Base-by-base conservation (phyloP, 305 asterid species). In the Solanum hybrid region DNA sequence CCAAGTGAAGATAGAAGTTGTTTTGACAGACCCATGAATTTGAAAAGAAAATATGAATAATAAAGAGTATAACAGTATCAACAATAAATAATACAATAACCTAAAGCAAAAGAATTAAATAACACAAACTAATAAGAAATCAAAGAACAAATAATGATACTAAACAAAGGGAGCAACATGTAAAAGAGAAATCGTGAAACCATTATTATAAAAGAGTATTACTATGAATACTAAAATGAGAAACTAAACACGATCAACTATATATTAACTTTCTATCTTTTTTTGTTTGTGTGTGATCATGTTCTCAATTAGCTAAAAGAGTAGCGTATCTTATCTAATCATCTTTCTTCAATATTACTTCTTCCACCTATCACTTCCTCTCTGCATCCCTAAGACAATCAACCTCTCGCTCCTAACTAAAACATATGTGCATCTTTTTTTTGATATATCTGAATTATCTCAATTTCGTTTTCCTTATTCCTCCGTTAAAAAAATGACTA, bases 221-320 rank as follows among this genome's bases (percentile, higher is more conserved):
- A 64, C 10, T 9, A n/a, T 10, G 4, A 69, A 69, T 69, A 69
- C 31, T 24, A 11, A 64, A 69, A 24, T 69, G 32, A 69, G 15
- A 69, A 69, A 69, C 32, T 24, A 69, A 69, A 10, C 76, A 24
- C 1, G 13, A 6, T 69, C 8, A 69, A 4, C 17, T 10, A 2
- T 4, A 5, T 34, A 34, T 0, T 34, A 34, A 34, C 36, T 34
- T 34, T 34, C 32, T 5, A 24, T 10, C 14, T 26, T 0, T 0
- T 10, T 24, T 64, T n/a, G 3, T n/a, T 0, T n/a, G 0, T 64
- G 5, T 1, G 3, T 64, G 13, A 64, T 64, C 13, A 4, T 64
- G 3, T 64, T 64, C 6, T 64, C 13, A 0, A 60, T 64, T 64
- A n/a, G 6, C 10, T 4, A 10, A 9, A 22, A 4, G 1, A 64